Conservation (phyloP, 805 yeast species). For the Saccharomyces jurei region DNA sequence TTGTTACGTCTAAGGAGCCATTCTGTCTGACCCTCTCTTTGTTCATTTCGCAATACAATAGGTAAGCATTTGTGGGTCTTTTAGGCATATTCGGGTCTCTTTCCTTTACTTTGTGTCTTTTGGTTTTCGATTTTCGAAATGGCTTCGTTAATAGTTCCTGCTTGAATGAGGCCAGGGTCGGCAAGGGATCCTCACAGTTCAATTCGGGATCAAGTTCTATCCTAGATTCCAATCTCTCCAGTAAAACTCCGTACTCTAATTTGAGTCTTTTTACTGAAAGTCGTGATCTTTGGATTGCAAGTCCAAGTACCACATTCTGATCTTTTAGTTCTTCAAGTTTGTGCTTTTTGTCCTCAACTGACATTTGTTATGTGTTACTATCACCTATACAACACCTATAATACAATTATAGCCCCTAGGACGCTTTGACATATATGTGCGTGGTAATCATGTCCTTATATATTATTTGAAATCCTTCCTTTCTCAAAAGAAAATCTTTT, state of each 20-base stretch:
- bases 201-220: conserved; percentile 31
- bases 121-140: conserved; percentile 18
- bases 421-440: neutral
- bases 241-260: conserved; percentile 70
- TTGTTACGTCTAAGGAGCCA: conserved; percentile 60
- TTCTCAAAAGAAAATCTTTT: neutral
- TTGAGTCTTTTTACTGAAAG: conserved; percentile 69
- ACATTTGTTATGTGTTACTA: conserved; percentile 23
- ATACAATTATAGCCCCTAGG: neutral
- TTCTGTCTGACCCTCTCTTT: conserved; percentile 61
- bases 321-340: conserved; percentile 67
- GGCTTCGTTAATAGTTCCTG: conserved; percentile 20
- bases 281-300: conserved; percentile 71
- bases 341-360: conserved; percentile 55
- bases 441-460: neutral
- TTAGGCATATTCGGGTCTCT: conserved; percentile 84
- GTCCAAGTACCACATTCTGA: conserved; percentile 64
- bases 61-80: conserved; percentile 83
- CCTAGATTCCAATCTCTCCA: conserved; percentile 69
- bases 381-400: neutral
- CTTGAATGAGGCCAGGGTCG: conserved; percentile 24
- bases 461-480: neutral
- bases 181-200: conserved; percentile 25
- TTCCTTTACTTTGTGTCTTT: conserved; percentile 33
- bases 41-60: conserved; percentile 79